Conservation (phyloP, 305 asterid species). For the Petunia hybrid region DNA sequence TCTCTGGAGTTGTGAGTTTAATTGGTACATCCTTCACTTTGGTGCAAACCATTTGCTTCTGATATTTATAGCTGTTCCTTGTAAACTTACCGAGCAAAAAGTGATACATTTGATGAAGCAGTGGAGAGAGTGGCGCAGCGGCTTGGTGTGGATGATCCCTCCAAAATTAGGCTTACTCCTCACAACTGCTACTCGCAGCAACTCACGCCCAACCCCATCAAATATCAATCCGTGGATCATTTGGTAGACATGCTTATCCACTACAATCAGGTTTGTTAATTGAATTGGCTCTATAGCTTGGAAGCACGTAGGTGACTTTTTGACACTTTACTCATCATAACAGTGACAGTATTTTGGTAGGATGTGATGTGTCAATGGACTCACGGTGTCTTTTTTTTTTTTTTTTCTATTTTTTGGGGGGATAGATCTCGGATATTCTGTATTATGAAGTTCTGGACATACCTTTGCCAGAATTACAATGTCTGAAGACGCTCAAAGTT, state of each 20-base stretch:
- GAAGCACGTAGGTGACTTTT: too few relatives aligned
- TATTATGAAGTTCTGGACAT: too few relatives aligned
- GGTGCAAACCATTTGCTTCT: conserved; percentile 23
- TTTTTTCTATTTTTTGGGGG: too few relatives aligned
- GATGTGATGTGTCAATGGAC: too few relatives aligned
- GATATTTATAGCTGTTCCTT: conserved; percentile 28
- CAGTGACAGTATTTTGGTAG: too few relatives aligned
- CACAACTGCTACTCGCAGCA: conserved; percentile 94
- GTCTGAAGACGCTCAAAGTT: conserved; percentile 90
- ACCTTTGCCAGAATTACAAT: conserved; percentile 89
- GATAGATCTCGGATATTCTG: too few relatives aligned
- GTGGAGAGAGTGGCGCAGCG: conserved; percentile 92
- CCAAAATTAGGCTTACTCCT: too few relatives aligned
- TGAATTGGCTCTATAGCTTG: conserved; percentile 9
- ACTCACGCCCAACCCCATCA: conserved; percentile 90
- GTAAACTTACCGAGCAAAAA: conserved; percentile 68
- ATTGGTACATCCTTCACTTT: conserved; percentile 32
- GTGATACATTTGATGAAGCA: conserved; percentile 88
- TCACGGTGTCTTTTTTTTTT: too few relatives aligned
- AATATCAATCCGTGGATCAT: too few relatives aligned
- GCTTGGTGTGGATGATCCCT: too few relatives aligned
- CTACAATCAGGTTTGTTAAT: conserved; percentile 78
- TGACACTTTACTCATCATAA: too few relatives aligned
- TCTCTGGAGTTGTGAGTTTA: conserved; percentile 85
- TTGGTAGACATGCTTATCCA: too few relatives aligned